Base-by-base conservation (phyloP, 2,329 filamentous ascomycete species). In the Aspergillus floridensis region DNA sequence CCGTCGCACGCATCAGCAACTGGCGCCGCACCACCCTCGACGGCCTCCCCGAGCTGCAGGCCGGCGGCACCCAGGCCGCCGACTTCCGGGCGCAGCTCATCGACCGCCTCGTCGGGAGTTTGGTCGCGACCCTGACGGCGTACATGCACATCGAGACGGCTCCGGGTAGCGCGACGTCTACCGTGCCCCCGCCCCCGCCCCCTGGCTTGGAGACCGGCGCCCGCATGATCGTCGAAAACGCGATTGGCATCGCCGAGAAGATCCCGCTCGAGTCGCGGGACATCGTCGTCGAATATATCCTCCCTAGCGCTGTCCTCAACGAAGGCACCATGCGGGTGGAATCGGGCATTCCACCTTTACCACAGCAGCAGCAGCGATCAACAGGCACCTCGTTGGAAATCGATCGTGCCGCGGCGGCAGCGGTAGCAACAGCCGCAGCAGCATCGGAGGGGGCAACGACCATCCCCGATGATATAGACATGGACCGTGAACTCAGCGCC, bases 11-110 rank as follows among this genome's bases (percentile, higher is more conserved):
- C 76, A 86, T 98, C 49, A 88, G 96, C 61, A 91, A 89, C 71
- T 99, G 95, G 95, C 87, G 95, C 60, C 87, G 98, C 77, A 88
- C 93, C 3, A 99, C 95, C 2, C 81, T 98, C 16, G 95, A 99
- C 70, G 95, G 93, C n/a, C 81, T 99, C 19, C 84, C 88, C 63
- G 86, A 89, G 55, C 82, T 98, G 19, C 82, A 84, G 58, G 86
- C 26, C 26, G 7, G 26, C 26, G 26, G 88, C 4, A 79, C 85
- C 0, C 82, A 88, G 57, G 88, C 87, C 49, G 81, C 82, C 12
- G 84, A 89, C 11, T 84, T 92, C 74, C 87, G 88, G 31, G 77
- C 83, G 7, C 81, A 85, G 56, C 86, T 97, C 59, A 91, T 88
- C 29, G 85, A 87, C 57, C 84, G 86, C 68, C 83, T 91, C 14